phyloP scores from a whole-genome alignment of 2,329 filamentous ascomycete species.

The Paramyrothecium roridum region DNA sequence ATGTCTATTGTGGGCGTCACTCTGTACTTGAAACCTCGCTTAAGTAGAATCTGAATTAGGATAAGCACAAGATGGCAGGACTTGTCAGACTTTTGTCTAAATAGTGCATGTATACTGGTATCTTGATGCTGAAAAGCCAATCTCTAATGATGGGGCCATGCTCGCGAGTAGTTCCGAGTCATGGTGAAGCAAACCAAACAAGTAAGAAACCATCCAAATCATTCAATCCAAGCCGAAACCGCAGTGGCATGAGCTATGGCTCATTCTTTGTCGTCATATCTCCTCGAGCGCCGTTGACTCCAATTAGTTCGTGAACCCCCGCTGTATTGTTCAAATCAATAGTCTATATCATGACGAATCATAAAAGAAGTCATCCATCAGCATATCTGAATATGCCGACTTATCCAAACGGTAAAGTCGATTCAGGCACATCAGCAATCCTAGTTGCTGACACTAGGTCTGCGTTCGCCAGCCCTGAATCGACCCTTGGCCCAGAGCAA shows the following conservation, averaged over 20 bases:
- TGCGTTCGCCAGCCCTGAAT: slow-evolving; percentile 23
- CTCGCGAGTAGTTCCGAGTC: background rate
- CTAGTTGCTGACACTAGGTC: background rate
- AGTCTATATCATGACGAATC: background rate
- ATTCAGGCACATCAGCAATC: background rate
- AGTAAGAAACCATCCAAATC: no score
- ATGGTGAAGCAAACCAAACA: no score
- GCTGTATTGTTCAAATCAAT: background rate
- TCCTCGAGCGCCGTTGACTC: background rate
- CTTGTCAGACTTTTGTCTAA: background rate
- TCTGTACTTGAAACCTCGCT: no score
- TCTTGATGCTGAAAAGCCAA: background rate
- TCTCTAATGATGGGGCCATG: background rate
- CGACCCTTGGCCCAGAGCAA: slow-evolving; percentile 35
- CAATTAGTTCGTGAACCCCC: background rate
- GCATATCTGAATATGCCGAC: no score
- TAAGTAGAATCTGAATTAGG: no score
- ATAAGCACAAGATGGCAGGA: no score
- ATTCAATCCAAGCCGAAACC: no score
- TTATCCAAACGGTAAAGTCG: no score
- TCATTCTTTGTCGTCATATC: background rate
- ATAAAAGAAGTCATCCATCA: no score
- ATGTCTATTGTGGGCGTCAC: no score
- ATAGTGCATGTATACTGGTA: background rate
- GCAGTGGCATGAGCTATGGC: no score